Base-by-base conservation (phyloP, 345 rosid species). In the Barbarea vulgaris region DNA sequence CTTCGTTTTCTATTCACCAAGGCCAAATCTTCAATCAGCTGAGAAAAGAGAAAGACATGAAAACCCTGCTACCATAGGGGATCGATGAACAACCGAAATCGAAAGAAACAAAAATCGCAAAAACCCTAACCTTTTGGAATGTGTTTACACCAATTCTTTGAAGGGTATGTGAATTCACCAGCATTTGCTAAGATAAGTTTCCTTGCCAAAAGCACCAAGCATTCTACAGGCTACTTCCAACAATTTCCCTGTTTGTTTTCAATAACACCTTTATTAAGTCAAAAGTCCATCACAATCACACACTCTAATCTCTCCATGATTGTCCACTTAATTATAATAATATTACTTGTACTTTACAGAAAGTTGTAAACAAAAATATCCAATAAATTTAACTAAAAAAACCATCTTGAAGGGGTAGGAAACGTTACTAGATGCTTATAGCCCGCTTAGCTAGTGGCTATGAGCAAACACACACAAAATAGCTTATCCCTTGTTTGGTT, bases 141-240 rank as follows among this genome's bases (percentile, higher is more conserved):
- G 70, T 70, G 60, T 72, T 61, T 79, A 75, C 86, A 78, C 13
- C 11, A 28, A 37, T 13, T 50, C 67, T 75, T 69, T 30, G 56
- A 66, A 18, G 11, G 80, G 48, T 12, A 42, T 47, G 71, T 13
- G 64, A 33, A 73, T 28, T 85, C 59, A 82, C 52, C 47, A 81
- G 69, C 95, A 89, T 51, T 81, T 69, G 74, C 67, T 78, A 65
- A 88, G 81, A 50, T 55, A 86, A 15, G 85, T 78, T 63, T 81
- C 86, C 59, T 84, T 87, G 51, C 89, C 90, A 81, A 86, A 42
- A 44, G 88, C 81, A 41, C 73, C 93, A 33, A 86, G 86, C 89
- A 88, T 66, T 39, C 78, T 72, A 77, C 96, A 90, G 3, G 91
- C 85, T 64, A 88, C 86, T 77, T 88, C 89, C 83, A 88, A 74